A percentile compares a stretch with the other conserved stretches of the same genome.
Conservation (phyloP, 2,329 filamentous ascomycete genomes). For the Cladosporium sp. region DNA sequence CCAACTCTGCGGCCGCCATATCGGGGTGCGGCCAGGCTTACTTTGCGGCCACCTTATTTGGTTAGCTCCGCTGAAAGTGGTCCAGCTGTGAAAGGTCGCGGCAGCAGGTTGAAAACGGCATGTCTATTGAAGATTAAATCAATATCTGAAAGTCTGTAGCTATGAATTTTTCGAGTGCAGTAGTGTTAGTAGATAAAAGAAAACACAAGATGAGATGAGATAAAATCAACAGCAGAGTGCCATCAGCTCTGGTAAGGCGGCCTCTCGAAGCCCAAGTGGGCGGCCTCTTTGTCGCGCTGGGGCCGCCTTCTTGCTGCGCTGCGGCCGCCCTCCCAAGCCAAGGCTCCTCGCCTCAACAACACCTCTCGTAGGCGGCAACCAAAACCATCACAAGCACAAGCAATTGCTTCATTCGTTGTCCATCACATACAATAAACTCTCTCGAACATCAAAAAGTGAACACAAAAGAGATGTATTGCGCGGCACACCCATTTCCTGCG, state of each 20-base stretch:
- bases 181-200: background rate
- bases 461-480: background rate
- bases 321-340: too few species aligned
- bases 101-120: background rate
- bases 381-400: too few species aligned
- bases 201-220: background rate
- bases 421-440: background rate
- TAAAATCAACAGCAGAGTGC: too few species aligned
- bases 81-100: background rate
- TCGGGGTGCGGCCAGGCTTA: background rate
- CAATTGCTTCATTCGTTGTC: too few species aligned
- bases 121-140: background rate
- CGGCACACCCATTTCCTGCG: background rate
- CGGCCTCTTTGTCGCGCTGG: too few species aligned
- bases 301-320: too few species aligned
- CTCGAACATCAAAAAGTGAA: background rate
- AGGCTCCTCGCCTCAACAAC: too few species aligned
- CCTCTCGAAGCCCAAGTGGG: too few species aligned
- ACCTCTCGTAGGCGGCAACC: too few species aligned
- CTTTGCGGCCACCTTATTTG: background rate
- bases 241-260: too few species aligned
- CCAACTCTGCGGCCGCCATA: background rate
- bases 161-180: background rate
- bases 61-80: background rate
- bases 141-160: background rate